Evolutionary conservation across 352 stramenopile genomes (phyloP).

Genomic region (Phytophthora multivora): DNA sequence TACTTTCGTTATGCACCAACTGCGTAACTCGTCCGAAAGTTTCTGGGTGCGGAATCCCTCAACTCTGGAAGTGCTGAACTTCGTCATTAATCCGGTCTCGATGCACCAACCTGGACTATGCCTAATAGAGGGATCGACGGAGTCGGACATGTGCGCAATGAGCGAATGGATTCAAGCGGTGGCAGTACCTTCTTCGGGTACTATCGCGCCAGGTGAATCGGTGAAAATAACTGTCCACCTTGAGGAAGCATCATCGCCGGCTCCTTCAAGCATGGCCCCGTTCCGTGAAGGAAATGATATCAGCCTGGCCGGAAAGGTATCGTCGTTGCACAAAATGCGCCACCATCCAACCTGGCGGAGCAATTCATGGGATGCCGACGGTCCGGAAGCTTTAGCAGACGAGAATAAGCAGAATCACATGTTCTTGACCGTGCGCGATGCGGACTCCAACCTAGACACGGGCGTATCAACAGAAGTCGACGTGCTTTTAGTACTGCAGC

Average conservation of each 20-base stretch:
- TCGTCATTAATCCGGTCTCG: conserved; percentile 66
- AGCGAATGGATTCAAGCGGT: conserved; percentile 81
- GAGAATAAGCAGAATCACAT: conserved; percentile 67
- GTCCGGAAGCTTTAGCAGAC: conserved; percentile 43
- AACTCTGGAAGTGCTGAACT: conserved; percentile 66
- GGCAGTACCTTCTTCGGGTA: conserved; percentile 69
- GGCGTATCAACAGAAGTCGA: conserved; percentile 68
- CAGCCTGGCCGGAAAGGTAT: conserved; percentile 35
- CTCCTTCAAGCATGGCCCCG: conserved; percentile 19
- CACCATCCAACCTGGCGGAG: conserved; percentile 83
- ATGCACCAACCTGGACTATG: conserved; percentile 74
- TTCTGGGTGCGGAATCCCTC: conserved; percentile 88
- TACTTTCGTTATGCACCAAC: conserved; percentile 53
- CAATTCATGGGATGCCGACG: conserved; percentile 81
- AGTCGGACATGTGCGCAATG: conserved; percentile 74
- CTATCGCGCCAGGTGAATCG: conserved; percentile 71
- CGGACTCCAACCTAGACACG: conserved; percentile 57
- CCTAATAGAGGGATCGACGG: conserved; percentile 58
- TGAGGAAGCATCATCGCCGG: conserved; percentile 55
- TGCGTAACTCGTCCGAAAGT: conserved; percentile 71
- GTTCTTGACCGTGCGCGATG: conserved; percentile 76
- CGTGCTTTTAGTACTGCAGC: conserved; percentile 73
- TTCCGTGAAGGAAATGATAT: conserved; percentile 38
- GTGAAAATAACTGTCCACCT: conserved; percentile 82
- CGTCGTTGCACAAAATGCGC: conserved; percentile 73